A percentile compares a stretch with the other conserved stretches of the same genome.
Evolutionary conservation across 2,329 filamentous ascomycete genomes (phyloP).

Genomic region (Talaromyces sp.): DNA sequence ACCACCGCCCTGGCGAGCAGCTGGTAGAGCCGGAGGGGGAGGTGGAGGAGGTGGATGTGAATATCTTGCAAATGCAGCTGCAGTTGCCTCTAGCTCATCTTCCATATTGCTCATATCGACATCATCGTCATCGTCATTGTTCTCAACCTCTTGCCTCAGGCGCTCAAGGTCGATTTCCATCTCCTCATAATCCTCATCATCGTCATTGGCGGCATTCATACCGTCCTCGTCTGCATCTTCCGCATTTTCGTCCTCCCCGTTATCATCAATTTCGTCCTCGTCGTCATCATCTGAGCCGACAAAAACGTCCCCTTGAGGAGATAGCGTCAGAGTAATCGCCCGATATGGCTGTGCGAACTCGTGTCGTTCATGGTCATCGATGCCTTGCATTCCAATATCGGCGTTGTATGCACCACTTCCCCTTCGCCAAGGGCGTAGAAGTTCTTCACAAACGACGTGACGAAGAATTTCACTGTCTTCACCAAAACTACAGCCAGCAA

Average conservation of each 20-base stretch:
- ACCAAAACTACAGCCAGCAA: slow-evolving; percentile 80
- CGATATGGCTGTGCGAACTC: slow-evolving; percentile 39
- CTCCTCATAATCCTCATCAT: slow-evolving; percentile 41
- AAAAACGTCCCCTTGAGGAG: slow-evolving; percentile 35
- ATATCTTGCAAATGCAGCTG: slow-evolving; percentile 73
- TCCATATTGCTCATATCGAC: slow-evolving; percentile 52
- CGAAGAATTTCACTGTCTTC: slow-evolving; percentile 73
- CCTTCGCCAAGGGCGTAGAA: slow-evolving; percentile 78
- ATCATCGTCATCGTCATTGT: slow-evolving; percentile 36
- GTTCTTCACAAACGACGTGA: slow-evolving; percentile 80
- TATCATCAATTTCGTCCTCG: slow-evolving; percentile 40
- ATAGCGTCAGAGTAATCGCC: slow-evolving; percentile 34
- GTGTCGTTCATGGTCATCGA: slow-evolving; percentile 71
- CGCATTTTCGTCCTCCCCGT: slow-evolving; percentile 23
- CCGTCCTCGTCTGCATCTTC: slow-evolving; percentile 15
- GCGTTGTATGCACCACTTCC: slow-evolving; percentile 80
- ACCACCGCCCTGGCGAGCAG: slow-evolving; percentile 8
- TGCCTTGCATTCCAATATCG: slow-evolving; percentile 67
- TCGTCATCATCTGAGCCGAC: slow-evolving; percentile 45
- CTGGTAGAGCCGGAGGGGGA: slow-evolving; percentile 1
- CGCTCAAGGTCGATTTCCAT: slow-evolving; percentile 21
- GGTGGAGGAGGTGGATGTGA: slow-evolving; percentile 61
- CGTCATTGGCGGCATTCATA: slow-evolving; percentile 16
- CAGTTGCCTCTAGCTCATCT: slow-evolving; percentile 66
- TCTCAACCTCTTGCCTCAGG: slow-evolving; percentile 18